Evolutionary conservation across 2,329 filamentous ascomycete species (phyloP), one percentile per base, ranked within the genome.

Genomic region (Colletotrichum sp.): DNA sequence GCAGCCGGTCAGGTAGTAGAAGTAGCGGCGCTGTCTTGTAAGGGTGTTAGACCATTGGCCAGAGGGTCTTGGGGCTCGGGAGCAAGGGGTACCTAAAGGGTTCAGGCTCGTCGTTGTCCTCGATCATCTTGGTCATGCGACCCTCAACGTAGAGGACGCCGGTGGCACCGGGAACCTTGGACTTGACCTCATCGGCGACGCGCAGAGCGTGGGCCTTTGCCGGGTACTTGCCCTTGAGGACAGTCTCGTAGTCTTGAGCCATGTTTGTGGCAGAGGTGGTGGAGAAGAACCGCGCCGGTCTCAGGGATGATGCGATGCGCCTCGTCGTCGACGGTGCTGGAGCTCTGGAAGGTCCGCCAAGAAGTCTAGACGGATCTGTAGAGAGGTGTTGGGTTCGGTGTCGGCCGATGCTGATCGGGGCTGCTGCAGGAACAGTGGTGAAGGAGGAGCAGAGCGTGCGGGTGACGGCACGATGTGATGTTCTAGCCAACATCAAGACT

Each of bases 1-100:
- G 82, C 89, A 98, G 80, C 97, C 97, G 28, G 95, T 96, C 60
- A 99, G 89, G 85, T 99, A 99, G 91, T 95, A 98, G 88, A 99
- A 99, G 84, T 93, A 95, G 71, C 97, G 93, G 78, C 96, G 95
- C 86, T 98, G 96, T 79, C 95, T 96, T 79, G 34, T 26, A 32
- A 55, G 22, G 48, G 32, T 64, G 73, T 77, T 24, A 79, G 73
- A 36, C 26, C n/a, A n/a, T 60, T 64, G 22, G 32, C 24, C 6
- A 34, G 13, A 30, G 13, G 22, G 5, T 4, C n/a, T 44, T 24
- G 16, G 15, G 26, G 32, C 18, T 12, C 30, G 18, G 9, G 44
- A 36, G 13, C 1, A 39, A 70, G 71, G 55, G 79, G 69, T 89
- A 96, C 92, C 95, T 91, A 84, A 98, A 98, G 28, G 92, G 95